Evolutionary conservation across 2,329 filamentous ascomycete genomes (phyloP).

Genomic region (Phyllachora maydis): DNA sequence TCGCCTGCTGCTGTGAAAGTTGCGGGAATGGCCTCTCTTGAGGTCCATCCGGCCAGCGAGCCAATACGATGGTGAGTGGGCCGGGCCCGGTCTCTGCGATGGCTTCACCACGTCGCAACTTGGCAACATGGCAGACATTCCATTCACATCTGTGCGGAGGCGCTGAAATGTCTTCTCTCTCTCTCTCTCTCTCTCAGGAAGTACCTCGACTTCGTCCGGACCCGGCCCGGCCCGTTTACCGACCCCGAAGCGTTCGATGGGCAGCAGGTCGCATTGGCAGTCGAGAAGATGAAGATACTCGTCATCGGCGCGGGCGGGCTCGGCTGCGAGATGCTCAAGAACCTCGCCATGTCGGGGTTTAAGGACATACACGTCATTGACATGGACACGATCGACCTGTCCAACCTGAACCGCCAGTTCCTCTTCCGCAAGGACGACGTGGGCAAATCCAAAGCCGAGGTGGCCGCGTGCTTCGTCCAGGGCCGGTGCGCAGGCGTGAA

Average conservation of each 20-base stretch:
- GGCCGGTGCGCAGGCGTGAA: conserved; percentile 72
- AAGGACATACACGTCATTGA: conserved; percentile 97
- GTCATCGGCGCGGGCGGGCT: conserved; percentile 75
- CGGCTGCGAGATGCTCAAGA: conserved; percentile 92
- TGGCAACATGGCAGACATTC: no score
- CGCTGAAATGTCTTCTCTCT: no score
- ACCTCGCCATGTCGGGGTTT: conserved; percentile 86
- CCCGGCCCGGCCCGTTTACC: conserved; percentile 60
- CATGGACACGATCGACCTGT: conserved; percentile 99
- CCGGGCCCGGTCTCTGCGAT: no score
- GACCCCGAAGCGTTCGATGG: conserved; percentile 36
- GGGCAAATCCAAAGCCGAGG: conserved; percentile 81
- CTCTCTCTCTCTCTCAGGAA: conserved; percentile 42
- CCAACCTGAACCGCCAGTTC: conserved; percentile 93
- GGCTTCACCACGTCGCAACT: no score
- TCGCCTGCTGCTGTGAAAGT: no score
- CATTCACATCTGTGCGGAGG: no score
- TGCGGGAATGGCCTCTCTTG: conserved; percentile 5
- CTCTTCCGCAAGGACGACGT: conserved; percentile 85
- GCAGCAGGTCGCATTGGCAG: conserved; percentile 27
- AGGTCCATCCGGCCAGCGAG: conserved; percentile 6
- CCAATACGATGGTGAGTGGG: conserved; percentile 9
- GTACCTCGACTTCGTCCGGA: conserved; percentile 65
- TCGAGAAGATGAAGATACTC: conserved; percentile 45
- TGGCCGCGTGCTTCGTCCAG: conserved; percentile 82